phyloP scores from a whole-genome alignment of 2,329 filamentous ascomycete species.

The Dothiorella sarmentorum region DNA sequence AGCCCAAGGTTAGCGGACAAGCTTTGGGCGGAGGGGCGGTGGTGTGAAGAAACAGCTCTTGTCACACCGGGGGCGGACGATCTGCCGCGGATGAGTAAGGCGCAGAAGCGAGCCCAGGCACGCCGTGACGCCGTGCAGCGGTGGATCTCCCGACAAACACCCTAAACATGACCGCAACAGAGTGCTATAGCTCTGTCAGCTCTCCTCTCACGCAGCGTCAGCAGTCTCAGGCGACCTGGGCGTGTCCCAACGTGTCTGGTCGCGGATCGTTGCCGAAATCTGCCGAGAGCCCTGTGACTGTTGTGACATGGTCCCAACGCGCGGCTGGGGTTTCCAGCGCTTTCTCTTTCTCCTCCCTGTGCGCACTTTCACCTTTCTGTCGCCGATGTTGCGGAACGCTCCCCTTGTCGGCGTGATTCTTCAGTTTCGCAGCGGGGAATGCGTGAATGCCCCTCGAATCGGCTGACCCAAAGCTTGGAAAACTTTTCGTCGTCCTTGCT shows the following conservation, averaged over 20 bases:
- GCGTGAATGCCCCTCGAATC: too few species aligned
- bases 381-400: not conserved
- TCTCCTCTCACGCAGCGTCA: not conserved
- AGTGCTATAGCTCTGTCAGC: not conserved
- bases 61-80: not conserved
- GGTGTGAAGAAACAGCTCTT: not conserved
- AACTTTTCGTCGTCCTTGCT: slow-evolving; percentile 5
- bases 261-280: slow-evolving; percentile 9
- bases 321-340: not conserved
- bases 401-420: not conserved
- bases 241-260: not conserved
- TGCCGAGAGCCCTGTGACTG: not conserved
- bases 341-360: too few species aligned
- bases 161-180: slow-evolving; percentile 5
- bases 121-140: not conserved
- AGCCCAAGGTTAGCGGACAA: not conserved
- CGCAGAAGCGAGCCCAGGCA: slow-evolving; percentile 4
- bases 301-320: not conserved
- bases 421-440: not conserved
- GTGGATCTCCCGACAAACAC: slow-evolving; percentile 13
- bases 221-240: not conserved
- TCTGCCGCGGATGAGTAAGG: slow-evolving; percentile 12
- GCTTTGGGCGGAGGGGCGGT: not conserved
- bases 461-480: not conserved
- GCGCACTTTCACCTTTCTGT: not conserved